Conservation (phyloP, 2,329 filamentous ascomycete species). For the Aureobasidium subglaciale region DNA sequence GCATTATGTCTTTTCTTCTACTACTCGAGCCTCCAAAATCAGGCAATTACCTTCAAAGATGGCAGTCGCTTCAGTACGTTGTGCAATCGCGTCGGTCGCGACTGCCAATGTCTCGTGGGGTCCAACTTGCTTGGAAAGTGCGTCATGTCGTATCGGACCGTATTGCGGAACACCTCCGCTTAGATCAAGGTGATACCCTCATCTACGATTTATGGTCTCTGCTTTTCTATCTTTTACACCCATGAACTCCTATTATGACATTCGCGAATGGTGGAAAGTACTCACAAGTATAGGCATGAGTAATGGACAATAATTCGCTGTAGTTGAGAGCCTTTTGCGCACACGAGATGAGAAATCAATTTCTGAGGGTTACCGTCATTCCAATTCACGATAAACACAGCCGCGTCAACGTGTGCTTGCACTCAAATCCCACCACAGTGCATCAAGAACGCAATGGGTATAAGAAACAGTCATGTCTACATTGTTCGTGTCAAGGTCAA, state of each 20-base stretch:
- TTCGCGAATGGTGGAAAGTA: neutral
- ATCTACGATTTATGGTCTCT: no score
- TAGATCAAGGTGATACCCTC: no score
- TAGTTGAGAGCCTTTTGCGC: no score
- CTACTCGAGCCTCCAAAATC: neutral
- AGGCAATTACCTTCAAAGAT: neutral
- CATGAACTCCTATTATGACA: no score
- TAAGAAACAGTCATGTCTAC: neutral
- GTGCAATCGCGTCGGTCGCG: neutral
- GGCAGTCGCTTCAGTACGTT: neutral
- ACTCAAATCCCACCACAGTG: no score
- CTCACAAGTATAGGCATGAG: no score
- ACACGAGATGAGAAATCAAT: no score
- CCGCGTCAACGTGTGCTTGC: no score
- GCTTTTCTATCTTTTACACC: no score
- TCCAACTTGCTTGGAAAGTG: neutral
- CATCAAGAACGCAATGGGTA: neutral
- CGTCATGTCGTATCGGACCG: neutral
- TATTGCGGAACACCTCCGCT: neutral
- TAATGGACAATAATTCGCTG: no score
- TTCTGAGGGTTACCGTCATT: no score
- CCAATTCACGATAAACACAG: no score
- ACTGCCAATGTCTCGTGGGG: neutral
- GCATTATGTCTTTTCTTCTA: slow-evolving; percentile 53
- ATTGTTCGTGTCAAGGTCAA: neutral